phyloP scores from a whole-genome alignment of 1,284 basidiomycete genomes.

The Gymnopus androsaceus region DNA sequence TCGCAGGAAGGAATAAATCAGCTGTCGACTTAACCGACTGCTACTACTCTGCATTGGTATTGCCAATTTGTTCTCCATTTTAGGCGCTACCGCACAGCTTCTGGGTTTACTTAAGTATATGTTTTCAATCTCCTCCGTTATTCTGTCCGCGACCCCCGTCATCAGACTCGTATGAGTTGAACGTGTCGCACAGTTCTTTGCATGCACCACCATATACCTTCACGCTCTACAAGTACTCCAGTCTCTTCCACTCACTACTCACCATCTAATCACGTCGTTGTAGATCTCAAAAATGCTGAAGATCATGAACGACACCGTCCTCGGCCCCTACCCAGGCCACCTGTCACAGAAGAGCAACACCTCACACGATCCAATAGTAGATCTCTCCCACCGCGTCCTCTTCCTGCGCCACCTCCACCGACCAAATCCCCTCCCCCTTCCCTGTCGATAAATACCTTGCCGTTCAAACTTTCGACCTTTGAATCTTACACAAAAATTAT shows the following conservation, averaged over 20 bases:
- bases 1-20: no score
- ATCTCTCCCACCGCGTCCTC: not conserved
- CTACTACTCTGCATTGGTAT: no score
- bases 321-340: not conserved
- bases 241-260: not conserved
- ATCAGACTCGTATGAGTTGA: no score
- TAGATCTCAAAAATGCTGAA: not conserved
- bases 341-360: not conserved
- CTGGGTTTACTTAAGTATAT: no score
- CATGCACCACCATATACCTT: not conserved
- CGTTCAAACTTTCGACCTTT: not conserved
- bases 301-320: not conserved
- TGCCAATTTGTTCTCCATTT: no score
- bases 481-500: not conserved
- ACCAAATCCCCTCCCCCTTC: not conserved
- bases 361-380: not conserved
- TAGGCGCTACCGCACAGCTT: no score
- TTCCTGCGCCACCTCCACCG: not conserved
- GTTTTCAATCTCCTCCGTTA: no score
- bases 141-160: no score
- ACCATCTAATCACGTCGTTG: not conserved
- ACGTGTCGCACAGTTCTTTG: no score
- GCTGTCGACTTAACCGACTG: no score
- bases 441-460: not conserved
- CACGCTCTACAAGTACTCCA: not conserved